These are phyloP conservation scores for Rhodotorula sp. DNA, from an alignment of 1,284 basidiomycete species.

Conservation along the genomic window DNA sequence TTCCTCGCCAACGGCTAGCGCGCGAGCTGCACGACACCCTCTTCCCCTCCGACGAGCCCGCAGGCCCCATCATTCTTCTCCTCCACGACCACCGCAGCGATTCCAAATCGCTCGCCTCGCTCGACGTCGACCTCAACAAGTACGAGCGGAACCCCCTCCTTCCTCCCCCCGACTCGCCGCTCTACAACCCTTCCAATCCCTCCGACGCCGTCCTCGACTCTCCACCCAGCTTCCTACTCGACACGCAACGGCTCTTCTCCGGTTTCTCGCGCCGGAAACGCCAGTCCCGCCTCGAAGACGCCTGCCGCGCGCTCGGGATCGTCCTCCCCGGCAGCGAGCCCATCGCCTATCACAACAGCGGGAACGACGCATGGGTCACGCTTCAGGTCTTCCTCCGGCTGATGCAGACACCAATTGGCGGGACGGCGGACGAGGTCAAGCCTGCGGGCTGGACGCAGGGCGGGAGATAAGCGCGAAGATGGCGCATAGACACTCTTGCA, in stretches of 20 bases:
- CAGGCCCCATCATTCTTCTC: conserved; percentile 67
- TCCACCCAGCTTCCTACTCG: conserved; percentile 58
- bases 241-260: conserved; percentile 70
- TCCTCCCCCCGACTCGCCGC: conserved; percentile 46
- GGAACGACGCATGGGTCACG: conserved; percentile 64
- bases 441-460: conserved; percentile 5
- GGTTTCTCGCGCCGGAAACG: conserved; percentile 60
- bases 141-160: conserved; percentile 55
- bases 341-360: conserved; percentile 70
- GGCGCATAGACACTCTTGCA: too few relatives aligned
- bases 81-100: conserved; percentile 74
- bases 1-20: conserved; percentile 50
- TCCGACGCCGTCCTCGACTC: conserved; percentile 42
- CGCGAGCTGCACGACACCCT: background rate
- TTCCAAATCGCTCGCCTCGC: conserved; percentile 62
- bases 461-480: background rate
- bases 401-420: background rate
- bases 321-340: conserved; percentile 42
- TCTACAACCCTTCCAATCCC: conserved; percentile 51
- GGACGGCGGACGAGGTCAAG: background rate
- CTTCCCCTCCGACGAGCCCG: conserved; percentile 51
- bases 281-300: conserved; percentile 57
- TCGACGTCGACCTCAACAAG: conserved; percentile 59
- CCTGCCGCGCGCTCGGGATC: conserved; percentile 63
- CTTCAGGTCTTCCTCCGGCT: conserved; percentile 27